Evolutionary conservation across 306 rosid genomes (phyloP), one percentile per base, ranked within the genome.

Genomic region (Malus domestica): DNA sequence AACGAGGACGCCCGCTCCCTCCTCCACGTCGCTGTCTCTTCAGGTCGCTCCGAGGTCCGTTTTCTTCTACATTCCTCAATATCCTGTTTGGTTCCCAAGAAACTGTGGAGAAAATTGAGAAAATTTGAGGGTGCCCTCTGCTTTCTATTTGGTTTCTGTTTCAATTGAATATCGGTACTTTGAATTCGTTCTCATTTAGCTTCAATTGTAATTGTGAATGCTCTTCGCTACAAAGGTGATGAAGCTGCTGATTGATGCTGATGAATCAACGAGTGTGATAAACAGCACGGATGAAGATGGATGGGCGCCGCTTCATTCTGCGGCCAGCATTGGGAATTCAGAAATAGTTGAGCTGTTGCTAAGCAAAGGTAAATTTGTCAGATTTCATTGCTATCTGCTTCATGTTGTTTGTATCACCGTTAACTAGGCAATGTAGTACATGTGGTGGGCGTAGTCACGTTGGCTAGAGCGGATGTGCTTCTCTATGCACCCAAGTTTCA

Each of bases 221-320:
- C 1, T 33, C 1, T 70, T 19, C 15, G 22, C 14, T 45, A 58
- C 27, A 20, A 5, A 58, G 44, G 57, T 59, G 76, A n/a, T 14
- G 60, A 83, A 88, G 85, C 54, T 83, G 59, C 80, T 94, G 1
- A 57, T 81, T 35, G 85, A 87, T 74, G 77, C 78, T 77, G 96
- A 89, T 65, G 90, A 78, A 64, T 82, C 87, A 3, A 78, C 66
- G 33, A 71, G 69, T 18, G 84, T 87, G 81, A 78, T 94, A 16
- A 92, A 92, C 71, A 78, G 87, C 72, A 80, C 63, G 1, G 98
- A 95, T 89, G 98, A 95, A 71, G 98, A 90, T 83, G 97, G 98
- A 19, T 95, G 97, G 98, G 88, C 88, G 1, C 96, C 98, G 13
- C 84, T 95, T 83, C 98, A 95, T 81, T 90, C 98, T n/a, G 97